These are phyloP conservation scores for Solanum arcanum DNA, from an alignment of 257 asterid genomes.

Conservation along the genomic window DNA sequence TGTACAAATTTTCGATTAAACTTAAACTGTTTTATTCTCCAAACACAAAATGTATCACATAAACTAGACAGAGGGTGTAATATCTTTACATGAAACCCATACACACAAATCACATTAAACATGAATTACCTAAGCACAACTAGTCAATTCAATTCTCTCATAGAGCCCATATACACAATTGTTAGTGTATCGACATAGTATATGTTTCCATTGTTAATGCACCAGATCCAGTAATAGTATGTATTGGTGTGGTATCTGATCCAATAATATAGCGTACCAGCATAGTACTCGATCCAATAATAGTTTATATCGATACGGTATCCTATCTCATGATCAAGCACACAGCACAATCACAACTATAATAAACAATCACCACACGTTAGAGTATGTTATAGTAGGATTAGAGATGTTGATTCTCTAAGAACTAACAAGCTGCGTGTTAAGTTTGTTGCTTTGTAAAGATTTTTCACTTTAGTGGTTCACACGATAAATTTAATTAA, in stretches of 20 bases:
- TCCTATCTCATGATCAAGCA: neutral
- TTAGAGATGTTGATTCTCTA: neutral
- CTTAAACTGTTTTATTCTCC: neutral
- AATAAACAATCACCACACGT: neutral
- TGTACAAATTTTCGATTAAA: rapidly evolving
- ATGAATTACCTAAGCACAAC: neutral
- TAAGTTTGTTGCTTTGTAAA: neutral
- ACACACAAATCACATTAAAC: neutral
- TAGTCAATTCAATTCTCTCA: neutral
- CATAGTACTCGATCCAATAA: neutral
- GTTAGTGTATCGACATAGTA: neutral
- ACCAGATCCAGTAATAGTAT: too few species aligned
- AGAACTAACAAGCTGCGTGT: too few species aligned
- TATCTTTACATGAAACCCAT: neutral
- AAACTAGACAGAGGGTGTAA: neutral
- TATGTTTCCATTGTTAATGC: neutral
- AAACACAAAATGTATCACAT: too few species aligned
- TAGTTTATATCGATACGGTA: too few species aligned
- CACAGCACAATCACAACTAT: neutral
- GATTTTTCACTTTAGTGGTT: neutral
- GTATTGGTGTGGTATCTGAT: neutral
- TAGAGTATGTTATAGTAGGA: neutral
- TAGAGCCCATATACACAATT: neutral
- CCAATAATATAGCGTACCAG: too few species aligned
- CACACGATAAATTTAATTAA: neutral